phyloP scores from a whole-genome alignment of 2,329 filamentous ascomycete genomes.

The Fusarium tupiense region DNA sequence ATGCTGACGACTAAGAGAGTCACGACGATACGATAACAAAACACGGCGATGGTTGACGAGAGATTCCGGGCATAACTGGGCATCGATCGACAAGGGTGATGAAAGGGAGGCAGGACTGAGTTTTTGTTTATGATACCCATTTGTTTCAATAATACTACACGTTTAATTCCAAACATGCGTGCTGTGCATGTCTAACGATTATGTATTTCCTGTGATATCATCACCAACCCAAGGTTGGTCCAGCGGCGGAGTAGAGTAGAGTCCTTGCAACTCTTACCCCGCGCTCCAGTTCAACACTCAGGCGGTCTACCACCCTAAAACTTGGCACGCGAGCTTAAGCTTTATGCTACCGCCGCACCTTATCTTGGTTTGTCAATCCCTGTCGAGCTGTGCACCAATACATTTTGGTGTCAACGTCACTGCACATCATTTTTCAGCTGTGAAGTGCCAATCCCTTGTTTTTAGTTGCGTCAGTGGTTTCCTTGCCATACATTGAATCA shows the following conservation, averaged over 20 bases:
- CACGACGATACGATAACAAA: not conserved
- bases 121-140: not conserved
- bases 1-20: not conserved
- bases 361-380: slow-evolving; percentile 21
- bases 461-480: slow-evolving; percentile 33
- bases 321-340: slow-evolving; percentile 21
- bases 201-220: slow-evolving; percentile 1
- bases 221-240: not conserved
- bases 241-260: not conserved
- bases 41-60: not conserved
- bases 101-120: not conserved
- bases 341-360: slow-evolving; percentile 13
- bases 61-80: not conserved
- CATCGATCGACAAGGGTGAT: not conserved
- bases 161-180: too few species aligned
- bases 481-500: slow-evolving; percentile 13
- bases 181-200: not conserved
- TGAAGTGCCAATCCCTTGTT: not conserved
- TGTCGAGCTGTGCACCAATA: slow-evolving; percentile 16
- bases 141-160: slow-evolving; percentile 2
- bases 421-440: slow-evolving; percentile 30
- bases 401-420: slow-evolving; percentile 29
- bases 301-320: not conserved
- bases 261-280: not conserved
- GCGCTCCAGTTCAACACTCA: not conserved